Percentiles rank a stretch among this genome's conserved stretches.
phyloP scores from a whole-genome alignment of 768 basidiomycete species.

The Mycena rosella region DNA sequence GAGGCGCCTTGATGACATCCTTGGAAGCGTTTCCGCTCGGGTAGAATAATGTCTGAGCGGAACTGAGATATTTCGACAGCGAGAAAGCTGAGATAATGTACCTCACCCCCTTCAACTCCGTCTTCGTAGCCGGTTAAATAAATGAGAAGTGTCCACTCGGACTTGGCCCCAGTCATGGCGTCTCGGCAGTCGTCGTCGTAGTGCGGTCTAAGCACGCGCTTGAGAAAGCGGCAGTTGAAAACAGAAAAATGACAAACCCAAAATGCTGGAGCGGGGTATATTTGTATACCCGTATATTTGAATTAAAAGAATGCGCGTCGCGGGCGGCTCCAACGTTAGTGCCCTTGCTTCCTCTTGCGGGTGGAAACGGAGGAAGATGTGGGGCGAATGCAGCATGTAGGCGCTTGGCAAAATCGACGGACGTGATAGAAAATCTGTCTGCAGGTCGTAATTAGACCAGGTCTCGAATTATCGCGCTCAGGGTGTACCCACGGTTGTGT shows the following conservation, averaged over 20 bases:
- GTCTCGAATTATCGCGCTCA: neutral
- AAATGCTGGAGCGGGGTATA: slow-evolving; percentile 76
- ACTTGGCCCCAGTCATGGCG: slow-evolving; percentile 67
- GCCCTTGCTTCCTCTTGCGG: slow-evolving; percentile 43
- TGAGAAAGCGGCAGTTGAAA: neutral
- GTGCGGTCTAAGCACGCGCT: slow-evolving; percentile 58
- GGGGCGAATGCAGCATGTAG: slow-evolving; percentile 65
- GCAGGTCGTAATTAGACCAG: neutral
- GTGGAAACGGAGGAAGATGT: slow-evolving; percentile 70
- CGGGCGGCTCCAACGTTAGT: slow-evolving; percentile 42
- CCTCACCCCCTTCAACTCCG: slow-evolving; percentile 80
- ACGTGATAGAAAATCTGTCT: slow-evolving; percentile 76
- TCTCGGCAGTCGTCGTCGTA: slow-evolving; percentile 82
- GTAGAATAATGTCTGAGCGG: slow-evolving; percentile 76
- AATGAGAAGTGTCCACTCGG: slow-evolving; percentile 84
- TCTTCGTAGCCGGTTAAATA: slow-evolving; percentile 81
- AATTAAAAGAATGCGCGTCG: slow-evolving; percentile 70
- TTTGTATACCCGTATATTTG: slow-evolving; percentile 81
- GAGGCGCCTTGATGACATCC: slow-evolving; percentile 63
- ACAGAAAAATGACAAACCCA: slow-evolving; percentile 52
- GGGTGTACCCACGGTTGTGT: slow-evolving; percentile 66
- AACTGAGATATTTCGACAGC: slow-evolving; percentile 1
- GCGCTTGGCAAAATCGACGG: slow-evolving; percentile 67
- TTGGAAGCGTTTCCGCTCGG: slow-evolving; percentile 62
- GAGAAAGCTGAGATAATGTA: slow-evolving; percentile 39